Percentiles rank a stretch among this genome's conserved stretches.
These are phyloP conservation scores for Fomitopsis serialis DNA, from an alignment of 768 basidiomycete species.

Conservation along the genomic window DNA sequence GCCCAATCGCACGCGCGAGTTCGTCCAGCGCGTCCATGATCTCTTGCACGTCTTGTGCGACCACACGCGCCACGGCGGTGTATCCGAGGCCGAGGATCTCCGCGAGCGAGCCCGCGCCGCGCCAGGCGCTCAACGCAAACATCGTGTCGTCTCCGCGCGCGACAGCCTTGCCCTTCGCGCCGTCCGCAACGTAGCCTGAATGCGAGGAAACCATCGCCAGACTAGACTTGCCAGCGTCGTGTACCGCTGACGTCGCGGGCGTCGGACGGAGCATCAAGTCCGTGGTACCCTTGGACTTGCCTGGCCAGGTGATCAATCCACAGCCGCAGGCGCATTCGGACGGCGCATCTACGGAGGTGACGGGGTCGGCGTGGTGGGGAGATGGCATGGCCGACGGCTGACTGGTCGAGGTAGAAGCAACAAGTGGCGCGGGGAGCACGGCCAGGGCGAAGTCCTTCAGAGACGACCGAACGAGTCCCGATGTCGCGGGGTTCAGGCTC, in stretches of 20 bases:
- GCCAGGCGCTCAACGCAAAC: conserved; percentile 17
- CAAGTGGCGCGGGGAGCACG: conserved; percentile 26
- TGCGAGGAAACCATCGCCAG: conserved; percentile 7
- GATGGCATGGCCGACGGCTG: conserved; percentile 10
- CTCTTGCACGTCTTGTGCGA: conserved; percentile 17
- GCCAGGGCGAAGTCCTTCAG: conserved; percentile 28
- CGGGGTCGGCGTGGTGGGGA: conserved; percentile 1
- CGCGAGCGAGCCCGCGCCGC: conserved; percentile 19
- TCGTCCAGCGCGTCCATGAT: conserved; percentile 23
- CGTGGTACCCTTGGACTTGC: conserved; percentile 15
- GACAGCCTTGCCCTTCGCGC: conserved; percentile 18
- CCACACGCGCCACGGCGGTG: conserved; percentile 7
- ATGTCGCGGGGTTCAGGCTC: neutral
- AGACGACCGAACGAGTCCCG: conserved; percentile 16
- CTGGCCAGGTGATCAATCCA: conserved; percentile 24
- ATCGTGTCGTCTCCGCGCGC: conserved; percentile 12
- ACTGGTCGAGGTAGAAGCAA: conserved; percentile 12
- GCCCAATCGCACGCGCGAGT: conserved; percentile 17
- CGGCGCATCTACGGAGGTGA: conserved; percentile 6
- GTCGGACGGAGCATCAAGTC: conserved; percentile 22
- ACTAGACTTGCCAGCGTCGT: conserved; percentile 7
- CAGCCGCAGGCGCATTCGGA: conserved; percentile 25
- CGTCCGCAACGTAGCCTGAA: neutral
- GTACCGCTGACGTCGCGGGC: conserved; percentile 11
- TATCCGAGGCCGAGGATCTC: conserved; percentile 17